Evolutionary conservation across 345 rosid species (phyloP).

Genomic region (Adansonia digitata): DNA sequence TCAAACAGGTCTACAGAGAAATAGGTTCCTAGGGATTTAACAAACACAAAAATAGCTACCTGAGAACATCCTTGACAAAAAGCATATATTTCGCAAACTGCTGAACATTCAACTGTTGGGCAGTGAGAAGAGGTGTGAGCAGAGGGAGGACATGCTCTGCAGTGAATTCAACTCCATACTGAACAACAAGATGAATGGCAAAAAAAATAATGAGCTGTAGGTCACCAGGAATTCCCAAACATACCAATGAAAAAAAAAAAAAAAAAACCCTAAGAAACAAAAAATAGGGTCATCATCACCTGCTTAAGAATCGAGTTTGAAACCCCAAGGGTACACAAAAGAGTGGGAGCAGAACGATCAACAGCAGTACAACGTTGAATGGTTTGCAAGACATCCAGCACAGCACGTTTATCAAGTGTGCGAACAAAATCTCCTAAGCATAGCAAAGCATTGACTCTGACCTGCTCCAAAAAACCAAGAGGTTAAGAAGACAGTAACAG

Average conservation of each 20-base stretch:
- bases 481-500: conserved; percentile 14
- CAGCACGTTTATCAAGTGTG: conserved; percentile 67
- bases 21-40: background rate
- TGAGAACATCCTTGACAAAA: conserved; percentile 83
- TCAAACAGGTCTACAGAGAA: background rate
- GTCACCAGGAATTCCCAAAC: background rate
- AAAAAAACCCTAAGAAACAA: conserved; percentile 6
- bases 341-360: conserved; percentile 93
- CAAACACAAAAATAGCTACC: conserved; percentile 35
- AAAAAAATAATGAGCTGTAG: conserved; percentile 4
- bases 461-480: conserved; percentile 43
- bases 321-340: conserved; percentile 93
- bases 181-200: conserved; percentile 25
- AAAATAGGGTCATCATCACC: conserved; percentile 31
- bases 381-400: conserved; percentile 72
- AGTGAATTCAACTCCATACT: conserved; percentile 88
- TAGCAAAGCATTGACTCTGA: conserved; percentile 88
- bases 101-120: conserved; percentile 87
- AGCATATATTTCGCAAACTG: conserved; percentile 93
- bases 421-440: conserved; percentile 78
- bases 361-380: conserved; percentile 91
- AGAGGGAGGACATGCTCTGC: conserved; percentile 88
- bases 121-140: conserved; percentile 78
- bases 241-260: background rate
- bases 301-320: conserved; percentile 85